These are phyloP conservation scores for Parasitella parasitica DNA, from an alignment of 371 early-diverging fungal genomes.

Conservation along the genomic window DNA sequence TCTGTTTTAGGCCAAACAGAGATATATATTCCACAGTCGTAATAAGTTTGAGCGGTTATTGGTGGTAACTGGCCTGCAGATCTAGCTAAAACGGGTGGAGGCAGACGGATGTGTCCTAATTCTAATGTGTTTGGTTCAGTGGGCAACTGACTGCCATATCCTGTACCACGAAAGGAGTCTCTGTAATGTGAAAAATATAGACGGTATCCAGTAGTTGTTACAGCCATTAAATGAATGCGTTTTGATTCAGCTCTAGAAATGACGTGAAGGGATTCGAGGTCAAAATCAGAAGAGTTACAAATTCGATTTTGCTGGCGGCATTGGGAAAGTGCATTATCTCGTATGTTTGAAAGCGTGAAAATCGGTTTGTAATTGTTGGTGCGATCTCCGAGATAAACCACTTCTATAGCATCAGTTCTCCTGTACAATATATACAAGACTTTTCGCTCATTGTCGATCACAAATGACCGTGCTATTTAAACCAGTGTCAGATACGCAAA, in stretches of 20 bases:
- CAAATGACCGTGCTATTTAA: constrained; percentile 11
- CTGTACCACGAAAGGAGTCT: constrained; percentile 15
- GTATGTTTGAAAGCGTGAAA: constrained; percentile 43
- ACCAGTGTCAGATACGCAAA: background rate
- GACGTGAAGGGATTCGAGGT: constrained; percentile 66
- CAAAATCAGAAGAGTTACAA: constrained; percentile 41
- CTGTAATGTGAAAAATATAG: constrained; percentile 69
- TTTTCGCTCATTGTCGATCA: constrained; percentile 70
- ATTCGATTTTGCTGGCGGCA: constrained; percentile 47
- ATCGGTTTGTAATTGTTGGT: constrained; percentile 30
- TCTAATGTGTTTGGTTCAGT: constrained; percentile 54
- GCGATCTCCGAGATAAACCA: constrained; percentile 28
- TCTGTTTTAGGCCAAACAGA: constrained; percentile 4
- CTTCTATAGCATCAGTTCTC: constrained; percentile 28
- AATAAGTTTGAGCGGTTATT: background rate
- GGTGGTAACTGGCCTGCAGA: background rate
- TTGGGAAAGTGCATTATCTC: constrained; percentile 45
- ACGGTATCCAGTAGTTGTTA: constrained; percentile 71
- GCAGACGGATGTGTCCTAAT: constrained; percentile 71
- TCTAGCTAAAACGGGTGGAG: constrained; percentile 35
- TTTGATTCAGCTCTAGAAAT: constrained; percentile 64
- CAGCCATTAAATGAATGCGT: constrained; percentile 63
- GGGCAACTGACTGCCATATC: background rate
- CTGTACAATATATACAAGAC: constrained; percentile 70
- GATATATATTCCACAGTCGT: constrained; percentile 19